phyloP scores from a whole-genome alignment of 208 protist genomes.

The Crithidia acanthocephali region DNA sequence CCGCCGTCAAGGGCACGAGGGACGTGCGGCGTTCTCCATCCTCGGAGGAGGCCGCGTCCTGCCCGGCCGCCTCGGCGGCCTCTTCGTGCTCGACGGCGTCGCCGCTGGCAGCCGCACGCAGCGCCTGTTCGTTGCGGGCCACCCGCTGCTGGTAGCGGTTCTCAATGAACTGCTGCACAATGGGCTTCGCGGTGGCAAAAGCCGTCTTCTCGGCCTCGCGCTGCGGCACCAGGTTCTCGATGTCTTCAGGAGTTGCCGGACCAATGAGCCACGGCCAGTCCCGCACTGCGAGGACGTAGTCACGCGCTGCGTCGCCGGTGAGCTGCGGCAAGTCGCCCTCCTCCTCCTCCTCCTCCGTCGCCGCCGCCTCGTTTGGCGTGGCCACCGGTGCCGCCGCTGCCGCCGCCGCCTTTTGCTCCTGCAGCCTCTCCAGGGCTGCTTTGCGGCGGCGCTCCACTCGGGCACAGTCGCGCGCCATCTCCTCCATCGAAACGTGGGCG shows the following conservation, averaged over 20 bases:
- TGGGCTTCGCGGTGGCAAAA: conserved; percentile 31
- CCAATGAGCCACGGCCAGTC: conserved; percentile 55
- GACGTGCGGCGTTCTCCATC: conserved; percentile 20
- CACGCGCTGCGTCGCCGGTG: conserved; percentile 25
- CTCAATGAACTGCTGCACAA: conserved; percentile 49
- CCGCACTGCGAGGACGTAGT: conserved; percentile 28
- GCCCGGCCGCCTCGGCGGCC: background rate
- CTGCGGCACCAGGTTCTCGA: conserved; percentile 26
- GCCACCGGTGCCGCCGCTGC: background rate
- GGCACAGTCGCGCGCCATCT: conserved; percentile 49
- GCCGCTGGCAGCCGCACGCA: background rate
- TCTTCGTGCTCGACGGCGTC: background rate
- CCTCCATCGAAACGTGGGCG: conserved; percentile 34
- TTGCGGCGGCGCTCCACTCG: conserved; percentile 34
- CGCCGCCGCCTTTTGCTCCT: conserved; percentile 9
- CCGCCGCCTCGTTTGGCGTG: background rate
- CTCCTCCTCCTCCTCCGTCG: background rate
- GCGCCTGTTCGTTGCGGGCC: conserved; percentile 24
- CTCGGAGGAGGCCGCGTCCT: conserved; percentile 10
- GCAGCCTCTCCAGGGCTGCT: conserved; percentile 21
- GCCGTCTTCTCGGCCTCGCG: conserved; percentile 35
- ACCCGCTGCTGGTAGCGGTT: conserved; percentile 37
- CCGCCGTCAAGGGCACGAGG: conserved; percentile 17
- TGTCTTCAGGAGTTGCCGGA: conserved; percentile 32
- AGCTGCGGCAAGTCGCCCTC: conserved; percentile 21